These are phyloP conservation scores for Amphirosellinia nigrospora DNA, from an alignment of 495 filamentous ascomycete species.

Conservation along the genomic window DNA sequence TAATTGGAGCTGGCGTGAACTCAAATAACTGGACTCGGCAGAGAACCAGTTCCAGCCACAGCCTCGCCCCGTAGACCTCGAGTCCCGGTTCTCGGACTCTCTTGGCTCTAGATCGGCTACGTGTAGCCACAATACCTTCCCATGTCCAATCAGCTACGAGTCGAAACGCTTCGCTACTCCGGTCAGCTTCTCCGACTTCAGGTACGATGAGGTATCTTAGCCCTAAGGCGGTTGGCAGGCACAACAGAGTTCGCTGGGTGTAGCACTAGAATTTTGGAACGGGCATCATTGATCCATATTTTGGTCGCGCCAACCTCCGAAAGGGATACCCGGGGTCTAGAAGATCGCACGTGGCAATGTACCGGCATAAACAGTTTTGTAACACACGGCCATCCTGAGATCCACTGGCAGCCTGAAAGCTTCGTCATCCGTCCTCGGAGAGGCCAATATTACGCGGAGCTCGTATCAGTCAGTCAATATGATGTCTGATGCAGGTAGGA, in stretches of 20 bases:
- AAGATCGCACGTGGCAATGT: slow-evolving; percentile 7
- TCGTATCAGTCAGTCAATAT: background rate
- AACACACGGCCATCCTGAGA: background rate
- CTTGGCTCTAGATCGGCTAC: slow-evolving; percentile 27
- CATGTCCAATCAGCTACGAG: slow-evolving; percentile 6
- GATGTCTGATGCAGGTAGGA: background rate
- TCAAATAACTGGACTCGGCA: background rate
- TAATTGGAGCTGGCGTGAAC: background rate
- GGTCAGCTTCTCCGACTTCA: background rate
- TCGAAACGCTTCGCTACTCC: slow-evolving; percentile 16
- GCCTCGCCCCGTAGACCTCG: slow-evolving; percentile 23
- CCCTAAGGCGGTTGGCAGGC: slow-evolving; percentile 9
- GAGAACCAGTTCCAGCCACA: background rate
- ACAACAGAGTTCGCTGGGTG: slow-evolving; percentile 19
- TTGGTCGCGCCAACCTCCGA: background rate
- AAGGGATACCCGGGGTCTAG: background rate
- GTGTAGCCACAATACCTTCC: slow-evolving; percentile 1
- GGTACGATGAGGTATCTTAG: background rate
- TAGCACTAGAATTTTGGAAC: slow-evolving; percentile 18
- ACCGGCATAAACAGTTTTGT: background rate
- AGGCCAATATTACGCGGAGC: background rate
- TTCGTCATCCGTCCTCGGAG: background rate
- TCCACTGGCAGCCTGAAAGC: background rate
- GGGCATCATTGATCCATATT: slow-evolving; percentile 12
- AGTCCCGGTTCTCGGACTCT: slow-evolving; percentile 34